Conservation (phyloP, 495 filamentous ascomycete genomes). For the Talaromyces nanjingensis region DNA sequence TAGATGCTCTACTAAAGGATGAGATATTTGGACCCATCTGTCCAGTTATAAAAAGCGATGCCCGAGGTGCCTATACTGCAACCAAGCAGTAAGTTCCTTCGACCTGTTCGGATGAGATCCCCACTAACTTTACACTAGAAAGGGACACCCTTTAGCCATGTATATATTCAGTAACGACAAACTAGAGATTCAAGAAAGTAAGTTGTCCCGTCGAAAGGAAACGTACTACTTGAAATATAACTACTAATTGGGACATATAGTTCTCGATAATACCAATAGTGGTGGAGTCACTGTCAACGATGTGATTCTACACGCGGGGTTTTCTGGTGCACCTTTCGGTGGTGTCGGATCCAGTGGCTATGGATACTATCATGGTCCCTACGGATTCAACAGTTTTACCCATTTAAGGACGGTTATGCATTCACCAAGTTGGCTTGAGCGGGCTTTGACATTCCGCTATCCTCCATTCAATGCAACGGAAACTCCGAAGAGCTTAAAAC, state of each 20-base stretch:
- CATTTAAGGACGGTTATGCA: constrained; percentile 60
- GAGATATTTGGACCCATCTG: constrained; percentile 86
- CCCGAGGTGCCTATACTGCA: constrained; percentile 30
- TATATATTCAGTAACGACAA: constrained; percentile 67
- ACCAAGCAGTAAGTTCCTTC: constrained; percentile 65
- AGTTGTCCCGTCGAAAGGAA: constrained; percentile 8
- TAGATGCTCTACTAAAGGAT: constrained; percentile 24
- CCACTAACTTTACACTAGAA: background rate
- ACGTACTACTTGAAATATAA: background rate
- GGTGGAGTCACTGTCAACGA: constrained; percentile 75
- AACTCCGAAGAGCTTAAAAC: background rate
- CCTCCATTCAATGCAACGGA: background rate
- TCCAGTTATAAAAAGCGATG: constrained; percentile 42
- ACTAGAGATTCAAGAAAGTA: constrained; percentile 54
- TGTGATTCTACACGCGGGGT: constrained; percentile 55
- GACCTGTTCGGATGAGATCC: constrained; percentile 49
- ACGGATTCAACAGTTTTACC: constrained; percentile 70
- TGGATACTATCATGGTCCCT: constrained; percentile 69
- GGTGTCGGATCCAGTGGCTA: constrained; percentile 72
- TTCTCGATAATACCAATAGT: constrained; percentile 54
- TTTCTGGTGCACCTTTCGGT: constrained; percentile 69
- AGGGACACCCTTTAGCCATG: constrained; percentile 57
- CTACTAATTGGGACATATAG: constrained; percentile 14
- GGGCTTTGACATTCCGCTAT: background rate
- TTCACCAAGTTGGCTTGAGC: constrained; percentile 52